A percentile compares a stretch with the other conserved stretches of the same genome.
Evolutionary conservation across 768 basidiomycete genomes (phyloP).

Genomic region (Lentinula raphanica): DNA sequence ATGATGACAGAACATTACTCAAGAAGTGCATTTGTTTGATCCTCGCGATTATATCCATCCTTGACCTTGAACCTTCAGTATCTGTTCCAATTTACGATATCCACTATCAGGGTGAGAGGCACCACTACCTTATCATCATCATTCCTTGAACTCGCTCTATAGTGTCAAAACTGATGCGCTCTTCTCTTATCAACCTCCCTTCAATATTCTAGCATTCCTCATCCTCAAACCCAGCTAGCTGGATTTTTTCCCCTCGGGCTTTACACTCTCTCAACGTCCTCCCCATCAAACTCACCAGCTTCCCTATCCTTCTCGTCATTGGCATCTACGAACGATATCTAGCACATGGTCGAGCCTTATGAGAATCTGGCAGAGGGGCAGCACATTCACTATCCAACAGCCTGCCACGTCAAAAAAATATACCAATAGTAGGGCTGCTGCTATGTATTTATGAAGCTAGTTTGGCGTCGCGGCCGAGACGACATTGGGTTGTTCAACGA

Average conservation of each 20-base stretch:
- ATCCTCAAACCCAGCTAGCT: constrained; percentile 79
- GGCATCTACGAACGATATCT: constrained; percentile 76
- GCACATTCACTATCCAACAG: constrained; percentile 56
- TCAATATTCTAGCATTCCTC: constrained; percentile 76
- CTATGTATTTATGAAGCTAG: constrained; percentile 68
- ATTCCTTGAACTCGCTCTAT: constrained; percentile 6
- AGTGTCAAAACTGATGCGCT: constrained; percentile 87
- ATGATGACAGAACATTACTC: constrained; percentile 39
- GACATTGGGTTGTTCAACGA: constrained; percentile 50
- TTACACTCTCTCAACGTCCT: constrained; percentile 85
- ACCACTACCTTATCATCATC: neutral
- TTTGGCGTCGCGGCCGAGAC: constrained; percentile 60
- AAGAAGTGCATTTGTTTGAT: constrained; percentile 52
- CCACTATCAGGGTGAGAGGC: constrained; percentile 70
- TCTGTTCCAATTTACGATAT: constrained; percentile 80
- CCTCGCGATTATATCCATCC: constrained; percentile 59
- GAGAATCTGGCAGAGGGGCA: constrained; percentile 47
- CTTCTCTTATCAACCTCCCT: constrained; percentile 89
- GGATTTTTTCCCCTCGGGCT: constrained; percentile 64
- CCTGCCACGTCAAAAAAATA: constrained; percentile 64
- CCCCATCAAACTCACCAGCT: constrained; percentile 76
- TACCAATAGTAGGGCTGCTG: constrained; percentile 74
- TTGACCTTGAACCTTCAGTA: constrained; percentile 53
- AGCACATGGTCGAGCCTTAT: constrained; percentile 41
- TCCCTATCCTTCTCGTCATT: constrained; percentile 75